Conservation (phyloP, 345 rosid species). For the Ricinus communis region DNA sequence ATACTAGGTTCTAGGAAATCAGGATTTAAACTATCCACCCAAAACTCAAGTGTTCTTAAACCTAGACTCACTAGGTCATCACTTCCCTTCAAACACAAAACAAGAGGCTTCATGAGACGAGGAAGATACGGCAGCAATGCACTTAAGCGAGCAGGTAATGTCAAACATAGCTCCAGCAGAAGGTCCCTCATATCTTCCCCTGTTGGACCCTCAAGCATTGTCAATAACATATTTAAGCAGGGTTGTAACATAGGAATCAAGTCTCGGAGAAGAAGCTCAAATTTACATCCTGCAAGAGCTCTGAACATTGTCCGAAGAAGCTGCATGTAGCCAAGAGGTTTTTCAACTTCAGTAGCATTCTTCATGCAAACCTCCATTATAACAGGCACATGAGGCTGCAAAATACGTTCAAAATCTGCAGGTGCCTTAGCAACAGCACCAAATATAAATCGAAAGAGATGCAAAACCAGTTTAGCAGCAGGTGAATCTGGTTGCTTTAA, state of each 20-base stretch:
- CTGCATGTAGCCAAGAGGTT: constrained; percentile 90
- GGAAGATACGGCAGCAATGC: constrained; percentile 88
- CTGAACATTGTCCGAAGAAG: constrained; percentile 88
- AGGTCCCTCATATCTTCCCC: constrained; percentile 95
- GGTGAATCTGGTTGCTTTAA: constrained; percentile 87
- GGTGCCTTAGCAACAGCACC: constrained; percentile 90
- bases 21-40: constrained; percentile 99
- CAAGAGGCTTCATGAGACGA: constrained; percentile 94
- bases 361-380: constrained; percentile 96
- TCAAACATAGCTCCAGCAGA: constrained; percentile 87
- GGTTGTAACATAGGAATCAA: constrained; percentile 86
- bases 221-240: constrained; percentile 82
- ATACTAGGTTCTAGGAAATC: constrained; percentile 96
- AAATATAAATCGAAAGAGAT: constrained; percentile 88
- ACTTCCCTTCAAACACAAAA: constrained; percentile 76
- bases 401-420: constrained; percentile 88
- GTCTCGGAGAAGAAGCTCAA: constrained; percentile 85
- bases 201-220: constrained; percentile 96
- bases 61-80: constrained; percentile 90
- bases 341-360: constrained; percentile 92
- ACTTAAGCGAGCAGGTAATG: constrained; percentile 96
- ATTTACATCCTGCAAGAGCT: constrained; percentile 91
- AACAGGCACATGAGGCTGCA: constrained; percentile 95
- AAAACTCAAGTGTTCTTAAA: constrained; percentile 92
- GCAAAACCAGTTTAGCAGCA: constrained; percentile 84